Evolutionary conservation across 2,329 filamentous ascomycete species (phyloP).

Genomic region (Coniosporium uncinatum): DNA sequence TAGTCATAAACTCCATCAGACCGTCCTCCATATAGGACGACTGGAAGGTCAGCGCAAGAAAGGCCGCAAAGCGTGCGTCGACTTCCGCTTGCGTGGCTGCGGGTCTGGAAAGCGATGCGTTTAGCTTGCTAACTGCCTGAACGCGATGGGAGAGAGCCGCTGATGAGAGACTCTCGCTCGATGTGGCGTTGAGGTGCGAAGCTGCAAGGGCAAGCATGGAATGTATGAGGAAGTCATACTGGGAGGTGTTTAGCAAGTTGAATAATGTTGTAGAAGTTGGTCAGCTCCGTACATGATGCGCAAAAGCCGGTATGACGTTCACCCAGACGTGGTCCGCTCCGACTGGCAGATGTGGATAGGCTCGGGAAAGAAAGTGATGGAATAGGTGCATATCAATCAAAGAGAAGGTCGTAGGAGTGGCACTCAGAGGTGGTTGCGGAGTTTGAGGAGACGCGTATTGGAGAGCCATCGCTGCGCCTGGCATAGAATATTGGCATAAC

Average conservation of each 20-base stretch:
- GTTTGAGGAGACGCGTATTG: too few relatives aligned
- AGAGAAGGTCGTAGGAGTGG: constrained; percentile 47
- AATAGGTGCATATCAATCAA: constrained; percentile 64
- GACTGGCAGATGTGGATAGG: constrained; percentile 58
- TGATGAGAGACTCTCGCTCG: constrained; percentile 42
- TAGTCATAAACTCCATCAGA: constrained; percentile 26
- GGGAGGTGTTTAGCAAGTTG: constrained; percentile 4
- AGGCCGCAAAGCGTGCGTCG: constrained; percentile 28
- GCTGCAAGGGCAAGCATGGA: constrained; percentile 63
- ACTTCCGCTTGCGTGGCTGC: constrained; percentile 21
- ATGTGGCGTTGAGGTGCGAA: constrained; percentile 52
- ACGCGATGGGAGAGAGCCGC: constrained; percentile 60
- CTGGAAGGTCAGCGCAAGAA: constrained; percentile 27
- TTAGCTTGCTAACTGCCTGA: constrained; percentile 51
- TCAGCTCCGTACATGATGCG: constrained; percentile 47
- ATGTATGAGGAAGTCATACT: constrained; percentile 66
- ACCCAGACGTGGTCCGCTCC: constrained; percentile 63
- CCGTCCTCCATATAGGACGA: constrained; percentile 28
- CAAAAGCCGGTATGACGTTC: constrained; percentile 60
- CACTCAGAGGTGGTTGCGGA: constrained; percentile 44
- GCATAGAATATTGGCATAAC: constrained; percentile 49
- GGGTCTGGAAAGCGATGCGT: constrained; percentile 25
- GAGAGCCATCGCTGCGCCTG: constrained; percentile 1
- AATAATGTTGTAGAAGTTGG: constrained; percentile 13
- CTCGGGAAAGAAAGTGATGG: constrained; percentile 58